Percentiles rank a stretch among this genome's conserved stretches.
Evolutionary conservation across 805 yeast genomes (phyloP).

Genomic region (Lachancea quebecensis): DNA sequence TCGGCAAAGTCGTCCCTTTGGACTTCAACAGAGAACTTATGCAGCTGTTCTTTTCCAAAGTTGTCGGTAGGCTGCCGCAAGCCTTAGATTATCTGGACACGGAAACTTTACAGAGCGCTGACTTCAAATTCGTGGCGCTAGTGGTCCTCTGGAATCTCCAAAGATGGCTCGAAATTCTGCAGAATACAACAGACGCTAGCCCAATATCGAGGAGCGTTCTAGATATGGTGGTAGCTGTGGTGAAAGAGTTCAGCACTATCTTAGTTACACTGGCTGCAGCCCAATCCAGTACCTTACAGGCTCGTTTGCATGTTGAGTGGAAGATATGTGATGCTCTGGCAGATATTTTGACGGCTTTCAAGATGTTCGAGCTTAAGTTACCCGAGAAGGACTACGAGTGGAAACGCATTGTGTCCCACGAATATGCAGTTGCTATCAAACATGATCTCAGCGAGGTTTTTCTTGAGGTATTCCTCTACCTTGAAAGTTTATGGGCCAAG

Average conservation of each 20-base stretch:
- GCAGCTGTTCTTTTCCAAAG: slow-evolving; percentile 13
- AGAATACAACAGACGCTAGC: slow-evolving; percentile 5
- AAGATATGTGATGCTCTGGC: slow-evolving; percentile 17
- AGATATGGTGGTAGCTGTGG: slow-evolving; percentile 6
- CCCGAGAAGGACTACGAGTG: slow-evolving; percentile 22
- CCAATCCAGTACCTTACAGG: neutral
- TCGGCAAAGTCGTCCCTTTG: slow-evolving; percentile 24
- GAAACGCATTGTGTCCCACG: slow-evolving; percentile 13
- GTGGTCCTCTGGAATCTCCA: slow-evolving; percentile 26
- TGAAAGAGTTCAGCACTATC: slow-evolving; percentile 13
- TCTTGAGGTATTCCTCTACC: slow-evolving; percentile 18
- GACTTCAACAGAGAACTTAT: slow-evolving; percentile 20
- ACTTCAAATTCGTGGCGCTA: slow-evolving; percentile 24
- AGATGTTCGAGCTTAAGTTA: slow-evolving; percentile 24
- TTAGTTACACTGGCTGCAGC: slow-evolving; percentile 6
- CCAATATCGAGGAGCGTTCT: slow-evolving; percentile 5
- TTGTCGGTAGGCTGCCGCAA: slow-evolving; percentile 13
- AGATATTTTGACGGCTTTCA: slow-evolving; percentile 23
- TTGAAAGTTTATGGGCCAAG: slow-evolving; percentile 25
- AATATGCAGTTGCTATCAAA: slow-evolving; percentile 12
- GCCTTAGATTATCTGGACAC: slow-evolving; percentile 7
- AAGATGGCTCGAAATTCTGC: slow-evolving; percentile 24
- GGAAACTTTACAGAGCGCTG: slow-evolving; percentile 13
- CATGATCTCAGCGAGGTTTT: slow-evolving; percentile 9
- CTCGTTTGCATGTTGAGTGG: slow-evolving; percentile 10